Evolutionary conservation across 257 asterid genomes (phyloP).

Genomic region (Oldenlandia corymbosa): DNA sequence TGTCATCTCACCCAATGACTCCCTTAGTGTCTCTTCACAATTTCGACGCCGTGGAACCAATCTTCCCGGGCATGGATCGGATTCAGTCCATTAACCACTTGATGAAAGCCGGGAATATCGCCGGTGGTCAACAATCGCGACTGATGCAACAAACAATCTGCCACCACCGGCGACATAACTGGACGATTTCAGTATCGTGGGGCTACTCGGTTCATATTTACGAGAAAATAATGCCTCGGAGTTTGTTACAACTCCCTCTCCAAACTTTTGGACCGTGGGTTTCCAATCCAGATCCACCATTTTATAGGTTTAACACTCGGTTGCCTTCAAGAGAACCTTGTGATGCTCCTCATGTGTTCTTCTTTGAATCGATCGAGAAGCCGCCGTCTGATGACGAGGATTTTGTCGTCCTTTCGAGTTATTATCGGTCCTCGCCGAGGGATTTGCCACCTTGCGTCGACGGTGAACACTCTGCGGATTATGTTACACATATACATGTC

Average conservation of each 20-base stretch:
- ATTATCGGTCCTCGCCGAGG: constrained; percentile 27
- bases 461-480: constrained; percentile 30
- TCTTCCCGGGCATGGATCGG: constrained; percentile 54
- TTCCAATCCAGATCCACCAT: constrained; percentile 26
- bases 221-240: constrained; percentile 46
- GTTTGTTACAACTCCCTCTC: constrained; percentile 47
- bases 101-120: constrained; percentile 59
- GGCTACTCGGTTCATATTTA: constrained; percentile 68
- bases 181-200: constrained; percentile 81
- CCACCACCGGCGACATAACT: constrained; percentile 35
- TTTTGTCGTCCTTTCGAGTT: constrained; percentile 31
- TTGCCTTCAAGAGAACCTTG: constrained; percentile 35
- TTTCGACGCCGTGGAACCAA: constrained; percentile 49
- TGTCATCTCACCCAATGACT: constrained; percentile 57
- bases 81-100: constrained; percentile 49
- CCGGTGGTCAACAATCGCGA: constrained; percentile 66
- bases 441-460: constrained; percentile 32
- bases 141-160: constrained; percentile 71
- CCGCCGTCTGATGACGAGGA: not conserved
- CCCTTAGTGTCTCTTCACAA: constrained; percentile 76
- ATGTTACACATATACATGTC: constrained; percentile 33
- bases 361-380: constrained; percentile 24
- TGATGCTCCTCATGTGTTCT: constrained; percentile 52
- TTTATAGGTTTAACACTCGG: constrained; percentile 63
- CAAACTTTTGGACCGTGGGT: constrained; percentile 55